These are phyloP conservation scores for Phytophthora brassicae DNA, from an alignment of 352 stramenopile genomes.

Conservation along the genomic window DNA sequence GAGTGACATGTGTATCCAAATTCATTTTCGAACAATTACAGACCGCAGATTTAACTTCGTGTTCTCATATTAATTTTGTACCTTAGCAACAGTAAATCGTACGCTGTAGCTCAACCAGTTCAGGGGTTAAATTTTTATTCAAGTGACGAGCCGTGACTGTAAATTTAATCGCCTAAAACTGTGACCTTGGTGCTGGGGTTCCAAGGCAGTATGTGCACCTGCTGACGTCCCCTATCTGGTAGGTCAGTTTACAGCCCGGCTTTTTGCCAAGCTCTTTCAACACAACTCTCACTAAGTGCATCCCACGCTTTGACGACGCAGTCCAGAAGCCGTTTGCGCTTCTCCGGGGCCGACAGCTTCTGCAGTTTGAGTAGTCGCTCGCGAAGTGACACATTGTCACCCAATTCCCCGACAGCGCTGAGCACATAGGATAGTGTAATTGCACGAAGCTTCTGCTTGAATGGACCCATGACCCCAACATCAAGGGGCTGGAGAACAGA, in stretches of 20 bases:
- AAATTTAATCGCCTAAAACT: constrained; percentile 1
- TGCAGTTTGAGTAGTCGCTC: too few relatives aligned
- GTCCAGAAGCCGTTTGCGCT: too few relatives aligned
- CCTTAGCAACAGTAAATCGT: not conserved
- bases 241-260: not conserved
- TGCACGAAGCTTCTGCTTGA: too few relatives aligned
- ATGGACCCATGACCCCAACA: too few relatives aligned
- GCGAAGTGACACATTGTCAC: too few relatives aligned
- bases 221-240: not conserved
- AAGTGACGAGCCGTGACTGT: constrained; percentile 1
- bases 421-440: too few relatives aligned
- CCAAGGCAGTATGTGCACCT: constrained; percentile 1
- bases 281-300: not conserved
- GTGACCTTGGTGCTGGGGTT: constrained; percentile 9
- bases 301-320: too few relatives aligned
- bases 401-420: too few relatives aligned
- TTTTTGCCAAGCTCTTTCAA: not conserved
- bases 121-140: not conserved
- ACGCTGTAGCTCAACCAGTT: not conserved
- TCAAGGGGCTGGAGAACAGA: too few relatives aligned
- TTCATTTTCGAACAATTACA: not conserved
- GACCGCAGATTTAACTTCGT: not conserved
- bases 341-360: too few relatives aligned
- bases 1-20: too few relatives aligned
- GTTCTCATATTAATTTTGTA: not conserved